Conservation (phyloP, 2,329 filamentous ascomycete species). For the Mycocentrospora acerina region DNA sequence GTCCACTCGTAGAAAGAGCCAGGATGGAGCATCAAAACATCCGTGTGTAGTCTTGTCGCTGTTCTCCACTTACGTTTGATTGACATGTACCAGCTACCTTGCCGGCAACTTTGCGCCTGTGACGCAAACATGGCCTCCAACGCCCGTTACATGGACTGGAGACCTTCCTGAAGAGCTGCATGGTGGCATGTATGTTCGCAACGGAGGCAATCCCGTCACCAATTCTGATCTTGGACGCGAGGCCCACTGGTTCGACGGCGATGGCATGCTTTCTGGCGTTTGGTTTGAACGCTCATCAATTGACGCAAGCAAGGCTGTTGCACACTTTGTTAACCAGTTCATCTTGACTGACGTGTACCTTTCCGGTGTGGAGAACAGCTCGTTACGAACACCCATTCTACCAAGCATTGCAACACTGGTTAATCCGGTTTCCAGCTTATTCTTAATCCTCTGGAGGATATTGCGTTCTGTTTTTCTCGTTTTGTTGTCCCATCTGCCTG, state of each 20-base stretch:
- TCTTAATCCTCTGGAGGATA: slow-evolving; percentile 55
- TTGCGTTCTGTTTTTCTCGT: slow-evolving; percentile 61
- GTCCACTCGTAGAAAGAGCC: slow-evolving; percentile 20
- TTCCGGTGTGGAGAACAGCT: slow-evolving; percentile 52
- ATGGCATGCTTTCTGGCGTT: slow-evolving; percentile 72
- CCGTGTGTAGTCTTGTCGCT: slow-evolving; percentile 36
- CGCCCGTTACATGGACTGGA: slow-evolving; percentile 59
- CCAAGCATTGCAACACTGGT: slow-evolving; percentile 69
- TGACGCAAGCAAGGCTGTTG: slow-evolving; percentile 48
- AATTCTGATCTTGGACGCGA: slow-evolving; percentile 63
- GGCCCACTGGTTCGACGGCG: slow-evolving; percentile 74
- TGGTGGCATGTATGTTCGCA: slow-evolving; percentile 71
- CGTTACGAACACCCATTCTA: slow-evolving; percentile 59
- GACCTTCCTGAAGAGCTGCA: slow-evolving; percentile 64
- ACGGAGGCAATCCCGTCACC: slow-evolving; percentile 67
- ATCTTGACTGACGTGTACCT: slow-evolving; percentile 67
- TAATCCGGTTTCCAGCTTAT: slow-evolving; percentile 57
- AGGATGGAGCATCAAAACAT: slow-evolving; percentile 35
- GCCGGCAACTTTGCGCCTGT: slow-evolving; percentile 71
- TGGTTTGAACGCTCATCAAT: slow-evolving; percentile 52
- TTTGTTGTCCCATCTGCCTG: slow-evolving; percentile 59
- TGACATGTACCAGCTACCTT: slow-evolving; percentile 52
- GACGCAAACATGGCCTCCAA: slow-evolving; percentile 56
- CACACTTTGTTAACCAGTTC: slow-evolving; percentile 70
- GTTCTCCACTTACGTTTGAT: background rate